phyloP scores from a whole-genome alignment of 1,284 basidiomycete genomes.

The Pascua guehoae region DNA sequence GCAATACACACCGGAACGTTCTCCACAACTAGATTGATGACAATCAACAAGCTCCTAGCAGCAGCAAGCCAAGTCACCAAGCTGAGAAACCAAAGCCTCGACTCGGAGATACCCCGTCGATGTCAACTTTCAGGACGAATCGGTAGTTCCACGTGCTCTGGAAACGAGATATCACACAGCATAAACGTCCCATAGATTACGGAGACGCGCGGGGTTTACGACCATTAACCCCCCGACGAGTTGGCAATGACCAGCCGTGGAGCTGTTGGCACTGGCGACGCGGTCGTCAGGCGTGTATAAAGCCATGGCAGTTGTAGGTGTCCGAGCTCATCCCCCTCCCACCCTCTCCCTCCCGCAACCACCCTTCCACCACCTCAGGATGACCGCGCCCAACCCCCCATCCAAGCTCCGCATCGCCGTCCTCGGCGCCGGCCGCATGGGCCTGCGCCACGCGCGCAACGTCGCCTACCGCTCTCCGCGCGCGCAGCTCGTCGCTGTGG shows the following conservation, averaged over 20 bases:
- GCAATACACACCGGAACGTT: too few species aligned
- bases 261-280: not conserved
- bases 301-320: not conserved
- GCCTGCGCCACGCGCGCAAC: constrained; percentile 24
- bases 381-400: not conserved
- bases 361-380: constrained; percentile 24
- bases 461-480: constrained; percentile 20
- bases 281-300: not conserved
- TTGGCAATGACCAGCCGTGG: not conserved
- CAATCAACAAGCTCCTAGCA: too few species aligned
- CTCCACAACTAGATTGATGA: too few species aligned
- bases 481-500: constrained; percentile 25
- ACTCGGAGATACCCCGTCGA: too few species aligned
- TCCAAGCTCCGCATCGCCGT: constrained; percentile 21
- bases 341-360: constrained; percentile 22
- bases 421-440: constrained; percentile 32
- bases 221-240: not conserved
- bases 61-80: too few species aligned
- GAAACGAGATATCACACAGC: too few species aligned
- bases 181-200: too few species aligned
- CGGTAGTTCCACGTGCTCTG: too few species aligned
- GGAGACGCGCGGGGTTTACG: not conserved
- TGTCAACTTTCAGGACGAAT: too few species aligned
- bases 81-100: too few species aligned
- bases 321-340: constrained; percentile 1